Evolutionary conservation across 371 early-diverging fungal genomes (phyloP).

Genomic region (Syncephalis fuscata): DNA sequence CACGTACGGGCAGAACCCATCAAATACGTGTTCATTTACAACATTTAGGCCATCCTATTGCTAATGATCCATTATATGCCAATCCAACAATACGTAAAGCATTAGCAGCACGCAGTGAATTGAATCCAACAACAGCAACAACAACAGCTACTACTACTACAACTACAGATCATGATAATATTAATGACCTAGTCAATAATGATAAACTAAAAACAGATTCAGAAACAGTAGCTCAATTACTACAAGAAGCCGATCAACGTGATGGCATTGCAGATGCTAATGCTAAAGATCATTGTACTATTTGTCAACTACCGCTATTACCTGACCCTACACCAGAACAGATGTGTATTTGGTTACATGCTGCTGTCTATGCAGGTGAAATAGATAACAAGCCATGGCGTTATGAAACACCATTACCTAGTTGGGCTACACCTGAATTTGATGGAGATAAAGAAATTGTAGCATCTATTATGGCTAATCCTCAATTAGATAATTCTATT

Average conservation of each 20-base stretch:
- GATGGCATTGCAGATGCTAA: slow-evolving; percentile 5
- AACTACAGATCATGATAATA: no score
- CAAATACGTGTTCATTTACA: slow-evolving; percentile 98
- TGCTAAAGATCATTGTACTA: background rate
- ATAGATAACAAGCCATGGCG: slow-evolving; percentile 25
- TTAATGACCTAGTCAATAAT: no score
- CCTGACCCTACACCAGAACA: slow-evolving; percentile 50
- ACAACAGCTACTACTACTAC: no score
- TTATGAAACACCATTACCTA: slow-evolving; percentile 59
- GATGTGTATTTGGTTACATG: slow-evolving; percentile 70
- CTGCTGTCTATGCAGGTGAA: slow-evolving; percentile 46
- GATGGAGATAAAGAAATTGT: slow-evolving; percentile 1
- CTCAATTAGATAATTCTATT: no score
- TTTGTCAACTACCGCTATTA: slow-evolving; percentile 13
- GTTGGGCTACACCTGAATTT: slow-evolving; percentile 41
- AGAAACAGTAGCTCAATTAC: slow-evolving; percentile 9
- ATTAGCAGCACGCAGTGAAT: no score
- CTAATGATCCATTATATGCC: slow-evolving; percentile 85
- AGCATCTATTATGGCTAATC: no score
- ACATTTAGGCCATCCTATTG: slow-evolving; percentile 90
- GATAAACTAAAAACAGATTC: slow-evolving; percentile 12
- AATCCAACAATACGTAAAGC: background rate
- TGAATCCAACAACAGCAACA: no score
- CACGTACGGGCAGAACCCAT: slow-evolving; percentile 96
- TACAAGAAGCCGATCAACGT: slow-evolving; percentile 8